These are phyloP conservation scores for Nepenthes mirabilis DNA, from an alignment of 148 eudicot genomes.

Conservation along the genomic window DNA sequence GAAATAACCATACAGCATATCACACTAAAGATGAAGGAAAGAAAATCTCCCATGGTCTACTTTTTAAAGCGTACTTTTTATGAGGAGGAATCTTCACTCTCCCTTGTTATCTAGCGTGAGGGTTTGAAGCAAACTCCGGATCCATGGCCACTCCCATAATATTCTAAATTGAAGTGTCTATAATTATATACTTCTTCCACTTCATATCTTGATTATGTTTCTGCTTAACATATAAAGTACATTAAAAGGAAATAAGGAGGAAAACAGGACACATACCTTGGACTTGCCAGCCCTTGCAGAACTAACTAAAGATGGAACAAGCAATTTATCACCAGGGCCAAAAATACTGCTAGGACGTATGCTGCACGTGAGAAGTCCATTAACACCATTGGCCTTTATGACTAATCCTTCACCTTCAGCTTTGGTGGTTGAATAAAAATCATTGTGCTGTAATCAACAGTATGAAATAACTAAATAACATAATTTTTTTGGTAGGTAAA, in stretches of 20 bases:
- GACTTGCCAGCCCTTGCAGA: constrained; percentile 94
- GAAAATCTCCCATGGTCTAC: too few relatives aligned
- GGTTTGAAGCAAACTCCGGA: too few relatives aligned
- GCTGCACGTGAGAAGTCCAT: constrained; percentile 88
- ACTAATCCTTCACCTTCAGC: constrained; percentile 88
- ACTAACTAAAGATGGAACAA: constrained; percentile 77
- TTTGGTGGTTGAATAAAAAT: constrained; percentile 86
- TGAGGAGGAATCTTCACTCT: too few relatives aligned
- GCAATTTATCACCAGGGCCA: constrained; percentile 93
- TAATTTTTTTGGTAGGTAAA: too few relatives aligned
- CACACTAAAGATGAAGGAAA: too few relatives aligned
- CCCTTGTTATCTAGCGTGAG: too few relatives aligned
- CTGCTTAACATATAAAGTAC: neutral
- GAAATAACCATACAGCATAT: too few relatives aligned
- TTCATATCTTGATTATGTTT: neutral
- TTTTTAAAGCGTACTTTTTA: too few relatives aligned
- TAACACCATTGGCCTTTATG: constrained; percentile 68
- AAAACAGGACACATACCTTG: constrained; percentile 37
- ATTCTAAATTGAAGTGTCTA: too few relatives aligned
- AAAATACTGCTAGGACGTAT: constrained; percentile 91
- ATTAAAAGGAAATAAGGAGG: neutral
- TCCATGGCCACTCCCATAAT: too few relatives aligned
- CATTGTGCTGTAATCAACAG: constrained; percentile 53
- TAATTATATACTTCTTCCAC: neutral
- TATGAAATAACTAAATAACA: too few relatives aligned